Percentiles rank a stretch among this genome's conserved stretches.
These are phyloP conservation scores for Solanum okadae DNA, from an alignment of 257 asterid species.

Conservation along the genomic window DNA sequence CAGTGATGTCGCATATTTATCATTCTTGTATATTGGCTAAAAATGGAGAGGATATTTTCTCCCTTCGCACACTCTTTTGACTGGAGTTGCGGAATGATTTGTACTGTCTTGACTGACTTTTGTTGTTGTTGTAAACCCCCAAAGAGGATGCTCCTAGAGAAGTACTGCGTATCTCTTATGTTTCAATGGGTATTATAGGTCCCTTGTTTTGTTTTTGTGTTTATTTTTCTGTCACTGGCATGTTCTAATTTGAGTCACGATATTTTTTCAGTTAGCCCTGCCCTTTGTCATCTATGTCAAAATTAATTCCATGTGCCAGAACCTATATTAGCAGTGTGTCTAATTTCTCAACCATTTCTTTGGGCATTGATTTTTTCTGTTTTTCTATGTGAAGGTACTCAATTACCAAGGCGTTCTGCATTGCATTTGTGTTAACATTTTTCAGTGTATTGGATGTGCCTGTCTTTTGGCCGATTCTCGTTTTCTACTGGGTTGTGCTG, in stretches of 20 bases:
- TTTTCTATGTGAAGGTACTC: slow-evolving; percentile 33
- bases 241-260: not conserved
- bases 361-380: not conserved
- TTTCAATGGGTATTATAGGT: not conserved
- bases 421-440: slow-evolving; percentile 45
- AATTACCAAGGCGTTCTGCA: slow-evolving; percentile 46
- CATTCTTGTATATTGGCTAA: not conserved
- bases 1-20: not conserved
- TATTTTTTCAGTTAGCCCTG: not conserved
- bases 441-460: slow-evolving; percentile 47
- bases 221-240: not conserved
- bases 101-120: not conserved
- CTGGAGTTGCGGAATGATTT: not conserved
- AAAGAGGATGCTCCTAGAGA: not conserved
- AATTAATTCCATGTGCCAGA: not conserved
- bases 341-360: not conserved
- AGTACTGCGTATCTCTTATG: not conserved
- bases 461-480: slow-evolving; percentile 66
- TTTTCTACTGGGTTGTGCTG: slow-evolving; percentile 54
- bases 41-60: not conserved
- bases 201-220: not conserved
- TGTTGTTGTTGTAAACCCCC: not conserved
- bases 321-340: not conserved
- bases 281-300: not conserved
- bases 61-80: not conserved